A percentile compares a stretch with the other conserved stretches of the same genome.
phyloP scores from a whole-genome alignment of 2,329 filamentous ascomycete genomes.

The Sphaerostilbella broomeana region DNA sequence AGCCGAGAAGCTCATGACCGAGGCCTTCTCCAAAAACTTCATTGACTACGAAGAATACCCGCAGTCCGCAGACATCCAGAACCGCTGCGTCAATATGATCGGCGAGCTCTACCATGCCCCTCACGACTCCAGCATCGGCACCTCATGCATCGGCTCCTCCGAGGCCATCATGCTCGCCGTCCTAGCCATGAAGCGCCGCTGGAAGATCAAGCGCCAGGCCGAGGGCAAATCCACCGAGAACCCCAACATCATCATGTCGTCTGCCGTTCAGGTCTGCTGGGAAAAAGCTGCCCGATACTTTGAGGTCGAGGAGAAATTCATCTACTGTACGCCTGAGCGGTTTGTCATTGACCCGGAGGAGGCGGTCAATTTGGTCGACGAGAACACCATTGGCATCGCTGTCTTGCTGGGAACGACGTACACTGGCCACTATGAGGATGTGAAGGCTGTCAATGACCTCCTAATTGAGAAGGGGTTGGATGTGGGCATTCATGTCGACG shows the following conservation, averaged over 20 bases:
- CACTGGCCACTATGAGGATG: conserved; percentile 92
- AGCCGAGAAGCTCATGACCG: conserved; percentile 90
- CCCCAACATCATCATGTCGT: conserved; percentile 94
- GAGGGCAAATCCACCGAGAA: conserved; percentile 72
- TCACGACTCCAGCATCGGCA: conserved; percentile 66
- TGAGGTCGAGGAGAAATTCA: conserved; percentile 83
- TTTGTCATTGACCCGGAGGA: conserved; percentile 59
- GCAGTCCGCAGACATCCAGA: conserved; percentile 77
- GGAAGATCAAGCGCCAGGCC: conserved; percentile 79
- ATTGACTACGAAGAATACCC: conserved; percentile 85
- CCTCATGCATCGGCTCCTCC: conserved; percentile 81
- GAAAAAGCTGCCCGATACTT: conserved; percentile 88
- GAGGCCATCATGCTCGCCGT: conserved; percentile 81
- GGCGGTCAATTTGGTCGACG: conserved; percentile 54
- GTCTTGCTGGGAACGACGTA: conserved; percentile 89
- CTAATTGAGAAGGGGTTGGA: conserved; percentile 69
- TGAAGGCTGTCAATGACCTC: conserved; percentile 85
- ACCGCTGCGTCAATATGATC: conserved; percentile 88
- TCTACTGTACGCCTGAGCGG: conserved; percentile 55
- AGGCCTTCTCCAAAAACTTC: conserved; percentile 92
- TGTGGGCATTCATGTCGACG: conserved; percentile 87
- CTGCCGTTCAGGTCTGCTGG: conserved; percentile 95
- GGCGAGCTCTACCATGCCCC: conserved; percentile 83
- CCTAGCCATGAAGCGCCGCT: conserved; percentile 90
- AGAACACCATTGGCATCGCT: conserved; percentile 84